Base-by-base conservation (phyloP, 805 yeast genomes). In the Candida golubevii region DNA sequence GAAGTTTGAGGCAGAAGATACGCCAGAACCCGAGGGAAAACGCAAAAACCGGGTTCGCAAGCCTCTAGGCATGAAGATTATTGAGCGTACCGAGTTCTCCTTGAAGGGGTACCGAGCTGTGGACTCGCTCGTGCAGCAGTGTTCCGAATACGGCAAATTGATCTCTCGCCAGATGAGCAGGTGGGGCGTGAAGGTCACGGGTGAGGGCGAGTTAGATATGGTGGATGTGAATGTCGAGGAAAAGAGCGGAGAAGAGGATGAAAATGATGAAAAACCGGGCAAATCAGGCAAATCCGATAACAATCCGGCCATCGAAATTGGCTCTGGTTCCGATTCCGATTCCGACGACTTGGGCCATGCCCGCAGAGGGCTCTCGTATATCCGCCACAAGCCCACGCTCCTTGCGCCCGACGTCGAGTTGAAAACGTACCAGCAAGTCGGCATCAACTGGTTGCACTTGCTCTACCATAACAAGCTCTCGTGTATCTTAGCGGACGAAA, bases 401-500 rank as follows among this genome's bases (percentile, higher is more conserved):
- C 63, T 93, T 49, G 69, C 88, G 1, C 71, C 69, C 0, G 85
- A 79, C 15, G 72, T 88, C 13, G 78, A 77, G 33, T 71, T 93
- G 55, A 93, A 91, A 58, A 82, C 80, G 58, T 93, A 93, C 63
- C 99, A 93, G 69, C 93, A 89, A 55, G 96, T 90, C n/a, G 99
- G 99, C 37, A 68, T 93, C 41, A 93, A 93, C 62, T 93, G 99
- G 99, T 71, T 93, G 43, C 75, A 82, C 49, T 63, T 91, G 43
- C 71, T 93, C 28, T 93, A 91, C 62, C 80, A 79, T 46, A 80
- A 85, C 58, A 75, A 80, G 13, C 72, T 93, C 45, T 88, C 97
- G 7, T 90, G 99, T 67, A 93, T 93, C 45, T 71, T 93, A 39
- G 99, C 99, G 0, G 99, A 93, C 67, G 99, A 93, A 62, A 93